These are phyloP conservation scores for Chenopodium formosanum DNA, from an alignment of 148 eudicot species.

Conservation along the genomic window DNA sequence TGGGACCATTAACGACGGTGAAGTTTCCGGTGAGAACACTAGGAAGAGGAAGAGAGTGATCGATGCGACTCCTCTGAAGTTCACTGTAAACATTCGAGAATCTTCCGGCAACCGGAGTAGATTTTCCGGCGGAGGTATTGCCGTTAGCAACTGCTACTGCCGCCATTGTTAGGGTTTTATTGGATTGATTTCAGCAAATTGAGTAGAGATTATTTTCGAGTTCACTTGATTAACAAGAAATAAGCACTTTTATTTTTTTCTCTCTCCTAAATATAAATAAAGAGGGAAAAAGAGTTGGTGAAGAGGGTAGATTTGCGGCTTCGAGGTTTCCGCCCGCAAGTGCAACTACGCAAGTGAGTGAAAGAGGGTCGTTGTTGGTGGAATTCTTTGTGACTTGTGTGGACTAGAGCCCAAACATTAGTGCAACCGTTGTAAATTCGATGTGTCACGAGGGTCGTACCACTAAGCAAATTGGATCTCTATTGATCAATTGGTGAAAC, in stretches of 20 bases:
- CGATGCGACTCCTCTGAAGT: slow-evolving; percentile 84
- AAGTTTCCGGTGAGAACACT: slow-evolving; percentile 60
- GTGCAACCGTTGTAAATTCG: too few relatives aligned
- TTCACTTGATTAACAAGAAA: background rate
- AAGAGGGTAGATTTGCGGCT: slow-evolving; percentile 6
- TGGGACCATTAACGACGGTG: slow-evolving; percentile 72
- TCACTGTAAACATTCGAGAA: slow-evolving; percentile 72
- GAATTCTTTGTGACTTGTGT: too few relatives aligned
- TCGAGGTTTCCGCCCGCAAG: slow-evolving; percentile 34
- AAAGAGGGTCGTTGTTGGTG: too few relatives aligned
- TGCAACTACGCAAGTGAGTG: background rate
- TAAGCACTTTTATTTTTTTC: background rate
- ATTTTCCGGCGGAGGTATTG: slow-evolving; percentile 34
- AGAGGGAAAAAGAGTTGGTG: too few relatives aligned
- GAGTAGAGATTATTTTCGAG: background rate
- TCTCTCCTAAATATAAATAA: background rate
- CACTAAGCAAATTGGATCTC: too few relatives aligned
- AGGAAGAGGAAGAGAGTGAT: slow-evolving; percentile 78
- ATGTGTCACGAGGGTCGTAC: too few relatives aligned
- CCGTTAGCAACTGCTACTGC: slow-evolving; percentile 54
- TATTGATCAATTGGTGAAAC: too few relatives aligned
- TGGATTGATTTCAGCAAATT: background rate
- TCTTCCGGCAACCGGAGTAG: slow-evolving; percentile 40
- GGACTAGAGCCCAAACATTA: too few relatives aligned
- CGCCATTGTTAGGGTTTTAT: slow-evolving; percentile 44